Evolutionary conservation across 2,329 filamentous ascomycete genomes (phyloP).

Genomic region (Alternaria sp.): DNA sequence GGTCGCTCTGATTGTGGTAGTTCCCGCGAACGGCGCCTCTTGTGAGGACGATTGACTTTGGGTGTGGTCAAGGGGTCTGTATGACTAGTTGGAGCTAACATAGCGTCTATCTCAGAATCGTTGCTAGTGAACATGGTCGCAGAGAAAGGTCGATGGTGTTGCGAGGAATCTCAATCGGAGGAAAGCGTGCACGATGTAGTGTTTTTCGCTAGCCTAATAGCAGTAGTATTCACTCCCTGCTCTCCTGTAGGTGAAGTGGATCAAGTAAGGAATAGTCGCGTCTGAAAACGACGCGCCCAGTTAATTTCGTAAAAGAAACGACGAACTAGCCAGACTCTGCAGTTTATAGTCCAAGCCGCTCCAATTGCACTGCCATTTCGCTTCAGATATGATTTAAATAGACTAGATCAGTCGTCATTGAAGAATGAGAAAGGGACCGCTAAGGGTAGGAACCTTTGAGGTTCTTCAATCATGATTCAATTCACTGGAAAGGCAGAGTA

Average conservation of each 20-base stretch:
- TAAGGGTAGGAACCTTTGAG: not conserved
- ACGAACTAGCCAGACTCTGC: not conserved
- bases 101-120: not conserved
- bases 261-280: not conserved
- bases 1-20: not conserved
- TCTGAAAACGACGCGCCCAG: not conserved
- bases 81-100: not conserved
- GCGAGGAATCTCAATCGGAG: not conserved
- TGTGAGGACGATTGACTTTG: not conserved
- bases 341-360: not conserved
- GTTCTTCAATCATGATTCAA: not conserved
- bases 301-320: too few species aligned
- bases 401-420: not conserved
- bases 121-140: not conserved
- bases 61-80: not conserved
- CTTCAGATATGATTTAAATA: not conserved
- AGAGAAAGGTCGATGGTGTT: not conserved
- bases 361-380: not conserved
- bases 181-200: not conserved
- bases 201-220: not conserved
- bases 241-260: not conserved
- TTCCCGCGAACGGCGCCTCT: not conserved
- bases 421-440: not conserved
- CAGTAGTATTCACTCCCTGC: not conserved
- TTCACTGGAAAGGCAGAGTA: not conserved